Percentiles rank a stretch among this genome's conserved stretches.
These are phyloP conservation scores for Diaporthe vaccinii DNA, from an alignment of 2,329 filamentous ascomycete genomes.

Conservation along the genomic window DNA sequence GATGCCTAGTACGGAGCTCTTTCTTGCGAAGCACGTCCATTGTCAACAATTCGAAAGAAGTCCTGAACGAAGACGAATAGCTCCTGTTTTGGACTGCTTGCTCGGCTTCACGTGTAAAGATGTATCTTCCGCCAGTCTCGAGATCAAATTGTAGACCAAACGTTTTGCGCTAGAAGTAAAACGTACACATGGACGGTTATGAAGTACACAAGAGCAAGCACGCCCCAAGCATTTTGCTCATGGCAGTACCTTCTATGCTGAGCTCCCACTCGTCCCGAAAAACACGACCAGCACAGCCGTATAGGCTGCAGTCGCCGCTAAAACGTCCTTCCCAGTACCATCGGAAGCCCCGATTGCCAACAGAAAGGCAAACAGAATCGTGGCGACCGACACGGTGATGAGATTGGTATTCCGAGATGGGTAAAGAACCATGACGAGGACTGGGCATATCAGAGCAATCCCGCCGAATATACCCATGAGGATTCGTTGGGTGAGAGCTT, in stretches of 20 bases:
- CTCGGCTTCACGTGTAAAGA: no score
- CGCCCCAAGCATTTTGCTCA: no score
- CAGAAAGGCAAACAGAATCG: background rate
- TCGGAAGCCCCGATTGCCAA: background rate
- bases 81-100: no score
- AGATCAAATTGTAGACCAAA: no score
- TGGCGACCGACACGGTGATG: background rate
- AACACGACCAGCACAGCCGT: conserved; percentile 14
- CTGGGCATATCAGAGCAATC: background rate
- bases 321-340: background rate
- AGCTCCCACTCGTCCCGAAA: background rate
- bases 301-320: background rate
- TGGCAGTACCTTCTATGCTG: background rate
- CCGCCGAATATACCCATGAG: background rate
- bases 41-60: no score
- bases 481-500: background rate
- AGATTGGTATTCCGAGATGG: background rate
- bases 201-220: no score
- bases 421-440: background rate
- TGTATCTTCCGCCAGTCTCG: no score
- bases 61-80: no score
- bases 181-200: no score
- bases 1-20: no score
- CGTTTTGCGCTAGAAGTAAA: no score
- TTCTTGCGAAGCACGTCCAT: no score